Base-by-base conservation (phyloP, 768 basidiomycete genomes). In the Harrya chromipes region DNA sequence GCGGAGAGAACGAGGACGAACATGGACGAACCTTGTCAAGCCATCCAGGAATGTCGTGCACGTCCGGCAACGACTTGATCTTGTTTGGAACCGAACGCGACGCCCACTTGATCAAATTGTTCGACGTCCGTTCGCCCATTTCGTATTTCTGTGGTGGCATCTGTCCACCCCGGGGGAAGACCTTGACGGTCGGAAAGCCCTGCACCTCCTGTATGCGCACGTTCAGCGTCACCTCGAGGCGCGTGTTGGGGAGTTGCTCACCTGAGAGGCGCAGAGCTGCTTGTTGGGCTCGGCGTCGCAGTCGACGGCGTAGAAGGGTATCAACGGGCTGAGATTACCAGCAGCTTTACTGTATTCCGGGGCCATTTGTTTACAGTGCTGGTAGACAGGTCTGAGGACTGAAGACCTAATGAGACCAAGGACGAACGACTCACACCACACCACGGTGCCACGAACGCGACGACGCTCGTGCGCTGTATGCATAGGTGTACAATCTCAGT, bases 401-500 rank as follows among this genome's bases (percentile, higher is more conserved):
- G 43, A 33, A 24, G 17, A 9, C 14, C 11, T 27, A 4, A 19
- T 5, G 14, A 21, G 31, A 20, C 6, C 37, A 2, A 43, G 21
- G 19, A 41, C 10, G 21, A n/a, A 9, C 29, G 33, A 56, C 86
- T 64, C 66, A 90, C 87, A 56, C 87, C 89, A 62, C 89, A 93
- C 94, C 93, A 95, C 4, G 92, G 89, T n/a, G 94, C 94, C 12
- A 94, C 87, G 63, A 94, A 97, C 2, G 91, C 94, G 16, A 95
- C 85, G 62, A 94, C 67, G 53, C 76, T 81, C 27, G 90, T 87
- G 70, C 79, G 73, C 90, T 91, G 57, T 10, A 40, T 33, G 11
- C 7, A 17, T 46, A 26, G 16, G 17, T 27, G 10, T 5, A 24
- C n/a, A 1, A 24, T n/a, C 8, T 40, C 2, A 40, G 40, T 17